phyloP scores from a whole-genome alignment of 1,284 basidiomycete genomes.

The Heterobasidion parviporum region DNA sequence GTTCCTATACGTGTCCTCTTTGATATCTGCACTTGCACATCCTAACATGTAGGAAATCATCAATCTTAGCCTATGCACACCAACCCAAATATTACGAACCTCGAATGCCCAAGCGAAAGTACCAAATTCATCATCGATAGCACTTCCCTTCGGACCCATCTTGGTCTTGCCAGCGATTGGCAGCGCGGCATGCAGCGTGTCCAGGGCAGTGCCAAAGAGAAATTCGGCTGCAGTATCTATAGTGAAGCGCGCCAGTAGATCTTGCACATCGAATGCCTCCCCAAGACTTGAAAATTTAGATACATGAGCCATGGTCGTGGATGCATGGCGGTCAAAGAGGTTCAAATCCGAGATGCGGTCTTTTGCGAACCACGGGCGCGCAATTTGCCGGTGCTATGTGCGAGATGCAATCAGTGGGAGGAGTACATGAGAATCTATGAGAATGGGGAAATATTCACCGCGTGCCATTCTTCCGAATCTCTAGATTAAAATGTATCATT shows the following conservation, averaged over 20 bases:
- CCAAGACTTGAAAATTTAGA: constrained; percentile 24
- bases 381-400: constrained; percentile 32
- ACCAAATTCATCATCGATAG: constrained; percentile 46
- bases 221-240: constrained; percentile 33
- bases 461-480: constrained; percentile 42
- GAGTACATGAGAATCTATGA: not conserved
- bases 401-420: constrained; percentile 12
- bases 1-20: constrained; percentile 42
- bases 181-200: constrained; percentile 46
- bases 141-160: constrained; percentile 46
- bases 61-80: too few relatives aligned
- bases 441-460: constrained; percentile 1
- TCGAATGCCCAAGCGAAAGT: constrained; percentile 59
- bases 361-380: constrained; percentile 36
- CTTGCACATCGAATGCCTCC: constrained; percentile 33
- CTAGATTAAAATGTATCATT: not conserved
- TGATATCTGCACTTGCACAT: constrained; percentile 49
- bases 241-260: constrained; percentile 28
- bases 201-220: constrained; percentile 38
- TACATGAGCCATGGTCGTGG: constrained; percentile 24
- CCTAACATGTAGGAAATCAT: constrained; percentile 2
- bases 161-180: constrained; percentile 37
- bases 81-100: not conserved
- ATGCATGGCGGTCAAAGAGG: constrained; percentile 34
- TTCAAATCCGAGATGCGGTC: constrained; percentile 40